Base-by-base conservation (phyloP, 2,329 filamentous ascomycete species). In the Aspergillus flavus region DNA sequence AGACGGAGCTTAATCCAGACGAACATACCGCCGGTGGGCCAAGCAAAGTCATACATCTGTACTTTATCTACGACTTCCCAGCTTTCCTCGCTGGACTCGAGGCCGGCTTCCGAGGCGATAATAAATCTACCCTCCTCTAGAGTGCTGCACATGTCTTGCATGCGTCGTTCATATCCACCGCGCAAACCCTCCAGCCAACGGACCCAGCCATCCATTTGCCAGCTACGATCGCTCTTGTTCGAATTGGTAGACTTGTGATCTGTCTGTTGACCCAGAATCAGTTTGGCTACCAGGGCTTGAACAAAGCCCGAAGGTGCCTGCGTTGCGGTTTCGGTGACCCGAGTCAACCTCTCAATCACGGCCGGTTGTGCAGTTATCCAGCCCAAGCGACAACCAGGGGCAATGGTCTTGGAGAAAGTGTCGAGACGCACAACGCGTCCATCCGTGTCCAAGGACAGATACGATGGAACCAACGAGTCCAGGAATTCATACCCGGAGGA, bases 391-490 rank as follows among this genome's bases (percentile, higher is more conserved):
- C 92, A 96, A 2, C 94, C 94, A 0, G 94, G 94, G 0, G 93
- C 93, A 21, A 97, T 86, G 0, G 92, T 96, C 80, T 98, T 97
- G 73, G 91, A 95, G 77, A 97, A 97, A 1, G 94, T 97, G 76
- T 97, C 94, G 3, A 97, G 85, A 54, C 94, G 90, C 62, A 97
- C 85, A 48, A 97, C 94, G 41, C 94, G 90, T 62, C 94, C 94
- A 70, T 97, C 91, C 23, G 86, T 86, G 74, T 97, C 94, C 61
- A 97, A 76, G 65, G 85, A 90, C 50, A 97, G 82, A 76, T 92
- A 97, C 0, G 91, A 95, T 0, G 93, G 93, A 4, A 90, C 87
- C 12, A 97, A 86, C 2, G 89, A 92, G 79, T 96, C 93, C 61
- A 97, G 81, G 79, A 94, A 97, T 1, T 85, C 81, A 71, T 88